A percentile compares a stretch with the other conserved stretches of the same genome.
These are phyloP conservation scores for Globisporangium megalacanthum DNA, from an alignment of 352 stramenopile species.

Conservation along the genomic window DNA sequence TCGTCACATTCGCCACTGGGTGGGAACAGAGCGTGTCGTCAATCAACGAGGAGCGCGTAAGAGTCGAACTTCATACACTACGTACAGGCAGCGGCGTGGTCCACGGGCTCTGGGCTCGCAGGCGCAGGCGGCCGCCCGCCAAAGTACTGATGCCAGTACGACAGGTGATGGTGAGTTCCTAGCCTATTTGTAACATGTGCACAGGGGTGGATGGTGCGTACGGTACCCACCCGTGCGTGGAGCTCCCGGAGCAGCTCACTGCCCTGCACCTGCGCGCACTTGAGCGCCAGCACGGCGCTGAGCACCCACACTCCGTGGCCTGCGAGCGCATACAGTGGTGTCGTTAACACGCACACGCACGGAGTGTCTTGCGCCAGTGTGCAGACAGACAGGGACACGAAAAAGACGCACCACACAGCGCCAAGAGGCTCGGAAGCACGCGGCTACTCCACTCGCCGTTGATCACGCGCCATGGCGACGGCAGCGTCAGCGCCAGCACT, in stretches of 20 bases:
- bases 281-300: constrained; percentile 47
- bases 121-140: constrained; percentile 7
- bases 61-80: not conserved
- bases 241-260: constrained; percentile 59
- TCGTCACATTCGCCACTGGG: constrained; percentile 62
- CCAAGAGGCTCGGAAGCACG: constrained; percentile 48
- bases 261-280: constrained; percentile 62
- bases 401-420: constrained; percentile 30
- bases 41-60: not conserved
- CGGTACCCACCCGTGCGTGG: constrained; percentile 48
- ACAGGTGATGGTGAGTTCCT: not conserved
- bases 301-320: constrained; percentile 48
- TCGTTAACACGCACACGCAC: not conserved
- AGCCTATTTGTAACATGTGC: not conserved
- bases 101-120: constrained; percentile 11
- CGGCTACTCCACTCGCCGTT: constrained; percentile 66
- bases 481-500: constrained; percentile 46
- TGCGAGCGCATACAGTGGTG: constrained; percentile 8
- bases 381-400: not conserved
- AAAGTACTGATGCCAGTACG: constrained; percentile 24
- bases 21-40: not conserved
- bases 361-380: not conserved
- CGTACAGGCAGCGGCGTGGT: constrained; percentile 34
- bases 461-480: constrained; percentile 61
- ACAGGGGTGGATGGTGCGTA: not conserved